Base-by-base conservation (phyloP, 805 yeast genomes). In the Candida gorgasii region DNA sequence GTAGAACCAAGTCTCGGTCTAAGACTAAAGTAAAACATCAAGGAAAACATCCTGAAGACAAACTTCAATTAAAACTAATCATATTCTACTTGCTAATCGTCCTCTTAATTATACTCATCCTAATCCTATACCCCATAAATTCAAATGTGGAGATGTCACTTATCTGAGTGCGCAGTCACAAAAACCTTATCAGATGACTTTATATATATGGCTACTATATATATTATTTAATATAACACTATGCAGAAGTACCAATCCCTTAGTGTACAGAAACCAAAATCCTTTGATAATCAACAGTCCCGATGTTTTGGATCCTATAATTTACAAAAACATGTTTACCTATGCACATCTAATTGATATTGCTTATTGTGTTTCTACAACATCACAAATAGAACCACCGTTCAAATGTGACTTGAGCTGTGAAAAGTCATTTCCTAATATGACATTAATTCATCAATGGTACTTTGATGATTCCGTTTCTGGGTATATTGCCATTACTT, bases 331-430 rank as follows among this genome's bases (percentile, higher is more conserved):
- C 36, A 52, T 68, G 39, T 62, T 52, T 54, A 62, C 67, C 7
- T 65, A 63, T 40, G 72, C 76, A 4, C 73, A 69, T 46, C 55
- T 72, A 23, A 60, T 68, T 18, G 76, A 72, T 45, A 70, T 71
- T 9, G 55, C 76, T 4, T 72, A 72, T 46, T 72, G 78, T 46
- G 58, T 72, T 7, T 62, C 67, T 3, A 44, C 54, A 1, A 44
- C 57, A 5, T 52, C 54, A 13, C 52, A 52, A 3, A 60, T 72
- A n/a, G 51, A 54, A 3, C 49, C 51, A 29, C 76, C 76, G 0
- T 72, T 72, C 50, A 44, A 55, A 18, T 72, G 78, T 47, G 65
- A 61, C 17, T 53, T 66, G 19, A 51, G 53, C 6, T 71, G 76
- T 45, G 61, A 61, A 15, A 43, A 44, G 9, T 44, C 57, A 35